Percentiles rank a stretch among this genome's conserved stretches.
These are phyloP conservation scores for Besnoitia besnoiti DNA, from an alignment of 169 alveolate species.

Conservation along the genomic window DNA sequence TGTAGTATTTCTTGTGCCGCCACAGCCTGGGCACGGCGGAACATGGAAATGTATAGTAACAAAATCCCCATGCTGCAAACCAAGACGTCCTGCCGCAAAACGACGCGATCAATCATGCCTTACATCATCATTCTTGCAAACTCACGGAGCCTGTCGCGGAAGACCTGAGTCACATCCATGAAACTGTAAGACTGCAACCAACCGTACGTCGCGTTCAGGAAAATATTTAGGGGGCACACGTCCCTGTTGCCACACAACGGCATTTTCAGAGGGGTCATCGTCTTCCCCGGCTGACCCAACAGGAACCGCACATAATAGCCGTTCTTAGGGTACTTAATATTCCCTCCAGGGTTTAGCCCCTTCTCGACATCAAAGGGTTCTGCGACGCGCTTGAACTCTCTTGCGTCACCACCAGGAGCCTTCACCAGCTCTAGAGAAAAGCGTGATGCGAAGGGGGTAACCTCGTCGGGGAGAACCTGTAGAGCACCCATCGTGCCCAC, in stretches of 20 bases:
- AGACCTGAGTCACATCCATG: not conserved
- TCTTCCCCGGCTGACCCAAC: not conserved
- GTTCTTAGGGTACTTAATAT: not conserved
- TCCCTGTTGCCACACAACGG: not conserved
- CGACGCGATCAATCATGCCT: no score
- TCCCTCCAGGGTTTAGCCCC: not conserved
- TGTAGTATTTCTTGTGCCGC: no score
- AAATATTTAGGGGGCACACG: not conserved
- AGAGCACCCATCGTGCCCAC: not conserved
- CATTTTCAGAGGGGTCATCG: not conserved
- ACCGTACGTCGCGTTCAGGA: not conserved
- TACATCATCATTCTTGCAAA: not conserved
- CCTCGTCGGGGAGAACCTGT: not conserved
- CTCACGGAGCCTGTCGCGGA: not conserved
- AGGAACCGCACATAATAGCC: not conserved
- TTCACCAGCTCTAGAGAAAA: not conserved
- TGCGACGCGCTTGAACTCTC: not conserved
- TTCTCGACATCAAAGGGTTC: not conserved
- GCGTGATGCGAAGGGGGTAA: not conserved
- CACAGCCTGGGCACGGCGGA: no score
- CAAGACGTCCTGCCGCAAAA: no score
- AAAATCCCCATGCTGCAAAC: no score
- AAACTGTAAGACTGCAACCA: not conserved
- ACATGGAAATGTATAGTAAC: no score
- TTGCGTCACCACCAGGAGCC: slow-evolving; percentile 30